phyloP scores from a whole-genome alignment of 441 rosid genomes.

The Hypseocharis bilobata region DNA sequence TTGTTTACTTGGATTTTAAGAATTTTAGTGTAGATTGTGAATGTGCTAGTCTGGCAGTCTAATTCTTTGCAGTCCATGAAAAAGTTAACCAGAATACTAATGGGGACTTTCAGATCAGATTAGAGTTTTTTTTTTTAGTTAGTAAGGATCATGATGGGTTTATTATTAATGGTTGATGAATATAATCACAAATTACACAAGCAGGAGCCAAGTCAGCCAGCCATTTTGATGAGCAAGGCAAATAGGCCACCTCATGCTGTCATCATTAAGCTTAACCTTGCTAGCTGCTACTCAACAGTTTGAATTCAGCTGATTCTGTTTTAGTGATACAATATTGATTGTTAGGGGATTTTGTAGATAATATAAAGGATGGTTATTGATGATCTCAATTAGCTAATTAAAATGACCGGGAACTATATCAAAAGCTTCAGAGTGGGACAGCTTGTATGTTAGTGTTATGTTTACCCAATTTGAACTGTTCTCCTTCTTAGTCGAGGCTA shows the following conservation, averaged over 20 bases:
- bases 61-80: too few relatives aligned
- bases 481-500: too few relatives aligned
- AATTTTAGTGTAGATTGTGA: neutral
- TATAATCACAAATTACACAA: too few relatives aligned
- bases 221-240: neutral
- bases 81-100: too few relatives aligned
- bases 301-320: neutral
- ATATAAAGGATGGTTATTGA: neutral
- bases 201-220: neutral
- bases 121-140: too few relatives aligned
- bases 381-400: neutral
- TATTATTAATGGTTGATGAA: too few relatives aligned
- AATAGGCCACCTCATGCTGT: neutral
- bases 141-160: neutral
- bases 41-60: too few relatives aligned
- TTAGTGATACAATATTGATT: neutral
- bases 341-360: neutral
- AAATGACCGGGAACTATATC: neutral
- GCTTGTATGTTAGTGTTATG: neutral
- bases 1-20: neutral
- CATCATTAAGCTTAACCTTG: neutral
- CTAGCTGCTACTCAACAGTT: neutral
- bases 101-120: too few relatives aligned
- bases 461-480: too few relatives aligned
- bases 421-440: neutral